Evolutionary conservation across 345 rosid species (phyloP), one percentile per base, ranked within the genome.

Genomic region (rapeseed (Brassica napus)): DNA sequence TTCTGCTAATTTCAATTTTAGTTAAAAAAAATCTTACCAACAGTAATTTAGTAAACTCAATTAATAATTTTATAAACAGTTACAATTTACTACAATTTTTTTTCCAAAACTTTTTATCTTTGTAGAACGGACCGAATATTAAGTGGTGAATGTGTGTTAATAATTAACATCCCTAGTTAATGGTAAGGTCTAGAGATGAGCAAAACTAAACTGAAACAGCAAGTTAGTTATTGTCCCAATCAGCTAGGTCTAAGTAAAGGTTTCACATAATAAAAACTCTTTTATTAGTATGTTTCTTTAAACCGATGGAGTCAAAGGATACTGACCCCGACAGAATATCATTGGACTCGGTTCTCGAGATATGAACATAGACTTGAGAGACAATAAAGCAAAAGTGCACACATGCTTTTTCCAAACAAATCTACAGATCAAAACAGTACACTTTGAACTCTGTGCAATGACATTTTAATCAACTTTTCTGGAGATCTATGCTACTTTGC

Each of bases 401-500:
- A 75, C 57, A 65, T 75, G 79, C 61, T 64, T 74, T 42, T 69
- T 8, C 66, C 67, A 64, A 57, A 54, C 55, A 52, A 75, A 75
- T 81, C 64, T 64, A 75, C 77, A 65, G 68, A 73, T 66, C 32
- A 71, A 75, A 74, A 73, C 65, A 9, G 69, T 69, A 80, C 68
- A 69, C 83, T 69, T 80, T 69, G 76, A 69, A 75, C 12, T 63
- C 62, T 75, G 83, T 80, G 83, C 71, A 72, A 68, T 14, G 63
- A 60, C 72, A 73, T 61, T 30, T 69, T 11, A 6, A 70, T 58
- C 62, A 81, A 76, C 58, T 83, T 78, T 77, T 14, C 82, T 83
- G 73, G 81, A 71, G 86, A 86, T 84, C 83, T 84, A 80, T 76
- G 87, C 84, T 54, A 76, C 60, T 74, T 73, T 74, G 42, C 78